These are phyloP conservation scores for Boletus fagicola DNA, from an alignment of 768 basidiomycete species.

Conservation along the genomic window DNA sequence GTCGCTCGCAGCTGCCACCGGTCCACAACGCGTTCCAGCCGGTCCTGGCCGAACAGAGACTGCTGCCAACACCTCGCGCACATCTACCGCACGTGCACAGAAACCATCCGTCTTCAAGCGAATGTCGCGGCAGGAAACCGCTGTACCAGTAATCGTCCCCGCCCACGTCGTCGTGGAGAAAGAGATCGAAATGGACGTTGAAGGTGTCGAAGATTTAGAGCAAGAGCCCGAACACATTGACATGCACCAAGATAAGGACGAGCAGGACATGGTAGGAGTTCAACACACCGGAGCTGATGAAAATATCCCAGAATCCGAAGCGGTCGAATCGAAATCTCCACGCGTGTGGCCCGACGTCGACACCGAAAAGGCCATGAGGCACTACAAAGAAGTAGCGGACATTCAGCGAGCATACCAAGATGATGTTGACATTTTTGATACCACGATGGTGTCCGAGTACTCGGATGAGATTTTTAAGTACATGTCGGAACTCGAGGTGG, in stretches of 20 bases:
- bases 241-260: conserved; percentile 52
- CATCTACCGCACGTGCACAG: conserved; percentile 22
- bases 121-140: conserved; percentile 42
- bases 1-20: conserved; percentile 60
- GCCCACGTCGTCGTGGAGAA: conserved; percentile 44
- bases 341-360: conserved; percentile 75
- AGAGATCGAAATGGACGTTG: conserved; percentile 58
- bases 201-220: conserved; percentile 31
- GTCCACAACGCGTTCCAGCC: conserved; percentile 67
- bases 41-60: conserved; percentile 54
- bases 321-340: conserved; percentile 40
- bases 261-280: conserved; percentile 62
- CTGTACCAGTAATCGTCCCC: conserved; percentile 42
- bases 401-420: conserved; percentile 65
- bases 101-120: conserved; percentile 39
- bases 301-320: conserved; percentile 38
- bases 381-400: conserved; percentile 59
- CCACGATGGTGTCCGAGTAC: conserved; percentile 98
- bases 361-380: conserved; percentile 57
- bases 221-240: conserved; percentile 40
- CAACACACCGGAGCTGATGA: conserved; percentile 42
- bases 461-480: conserved; percentile 98
- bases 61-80: conserved; percentile 42
- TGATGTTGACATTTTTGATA: conserved; percentile 68
- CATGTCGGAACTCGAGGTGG: conserved; percentile 90